Evolutionary conservation across 2,329 filamentous ascomycete genomes (phyloP), one percentile per base, ranked within the genome.

Genomic region (Diaporthe amygdali): DNA sequence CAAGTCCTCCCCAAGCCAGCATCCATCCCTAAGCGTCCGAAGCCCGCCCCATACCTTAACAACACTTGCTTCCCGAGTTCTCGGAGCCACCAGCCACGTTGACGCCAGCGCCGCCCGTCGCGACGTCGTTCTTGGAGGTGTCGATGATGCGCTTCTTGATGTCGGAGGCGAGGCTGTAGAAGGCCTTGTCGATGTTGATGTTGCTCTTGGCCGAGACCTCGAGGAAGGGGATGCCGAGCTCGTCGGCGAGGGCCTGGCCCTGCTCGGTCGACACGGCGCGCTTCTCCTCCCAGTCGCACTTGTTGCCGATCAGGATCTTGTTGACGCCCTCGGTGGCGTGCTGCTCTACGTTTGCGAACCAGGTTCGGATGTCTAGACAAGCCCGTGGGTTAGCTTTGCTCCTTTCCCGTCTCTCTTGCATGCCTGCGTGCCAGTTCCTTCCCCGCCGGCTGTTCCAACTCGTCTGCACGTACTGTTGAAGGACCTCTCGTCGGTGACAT

Each of bases 201-300:
- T 98, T 98, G 87, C 94, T 96, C 89, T 99, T 99, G 75, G 96
- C 96, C 22, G 94, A 97, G 74, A 99, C 96, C 83, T 99, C 96
- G 81, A 99, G 93, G 88, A 99, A 99, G 25, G 96, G 96, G 75
- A 99, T 97, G 79, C 95, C 95, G 73, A 99, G 92, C 84, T 98
- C 96, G 84, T 97, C 93, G 72, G 96, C 96, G 70, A 99, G 90
- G 75, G 92, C 92, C 83, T 99, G 95, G 77, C 96, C 96, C 80
- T 95, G 93, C 82, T 98, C 95, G 72, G 93, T 97, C 63, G 94
- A 95, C 51, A 99, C 93, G 69, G 94, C 95, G 76, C 96, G 93
- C 89, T 98, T 98, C 86, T 99, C 96, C 84, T 98, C 96, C 96
- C 96, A 98, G 84, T 99, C 96, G 86, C 96, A 99, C 86, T 99